Evolutionary conservation across 2,329 filamentous ascomycete species (phyloP).

Genomic region (Alternaria gaisen): DNA sequence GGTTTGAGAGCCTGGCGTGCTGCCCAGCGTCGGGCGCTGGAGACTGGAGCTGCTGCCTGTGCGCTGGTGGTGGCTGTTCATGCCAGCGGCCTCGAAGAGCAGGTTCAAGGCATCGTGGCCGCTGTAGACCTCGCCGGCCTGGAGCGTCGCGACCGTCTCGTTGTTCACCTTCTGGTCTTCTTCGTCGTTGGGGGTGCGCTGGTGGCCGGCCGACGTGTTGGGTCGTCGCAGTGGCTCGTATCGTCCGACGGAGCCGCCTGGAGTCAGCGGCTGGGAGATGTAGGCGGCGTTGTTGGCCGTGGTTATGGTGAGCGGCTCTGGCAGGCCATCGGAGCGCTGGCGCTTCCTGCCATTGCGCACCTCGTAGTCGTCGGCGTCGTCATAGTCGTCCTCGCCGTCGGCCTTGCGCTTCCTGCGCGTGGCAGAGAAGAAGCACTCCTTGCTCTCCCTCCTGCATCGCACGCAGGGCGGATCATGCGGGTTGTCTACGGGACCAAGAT

Average conservation of each 20-base stretch:
- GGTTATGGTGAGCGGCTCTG: constrained; percentile 33
- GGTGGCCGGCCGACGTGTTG: constrained; percentile 41
- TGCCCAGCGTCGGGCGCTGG: constrained; percentile 46
- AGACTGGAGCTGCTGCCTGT: constrained; percentile 56
- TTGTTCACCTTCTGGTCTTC: constrained; percentile 68
- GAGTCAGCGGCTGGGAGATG: constrained; percentile 66
- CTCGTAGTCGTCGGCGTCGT: constrained; percentile 68
- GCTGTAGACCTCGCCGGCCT: constrained; percentile 78
- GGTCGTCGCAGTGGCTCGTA: constrained; percentile 73
- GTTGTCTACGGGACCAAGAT: constrained; percentile 74
- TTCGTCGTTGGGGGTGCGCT: constrained; percentile 51
- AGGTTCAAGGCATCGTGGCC: constrained; percentile 92
- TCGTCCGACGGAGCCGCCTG: constrained; percentile 72
- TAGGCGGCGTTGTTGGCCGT: constrained; percentile 33
- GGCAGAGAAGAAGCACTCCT: constrained; percentile 96
- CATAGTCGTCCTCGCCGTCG: constrained; percentile 55
- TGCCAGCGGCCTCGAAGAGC: constrained; percentile 81
- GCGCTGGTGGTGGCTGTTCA: constrained; percentile 58
- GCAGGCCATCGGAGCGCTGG: constrained; percentile 60
- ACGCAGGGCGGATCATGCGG: constrained; percentile 94
- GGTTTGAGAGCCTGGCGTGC: constrained; percentile 49
- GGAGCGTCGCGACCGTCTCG: constrained; percentile 66
- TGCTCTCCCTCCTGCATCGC: constrained; percentile 91
- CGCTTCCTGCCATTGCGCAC: constrained; percentile 78
- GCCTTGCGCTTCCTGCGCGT: constrained; percentile 91